These are phyloP conservation scores for Cyclotella choctawhatcheeana DNA, from an alignment of 108 stramenopile species.

Conservation along the genomic window DNA sequence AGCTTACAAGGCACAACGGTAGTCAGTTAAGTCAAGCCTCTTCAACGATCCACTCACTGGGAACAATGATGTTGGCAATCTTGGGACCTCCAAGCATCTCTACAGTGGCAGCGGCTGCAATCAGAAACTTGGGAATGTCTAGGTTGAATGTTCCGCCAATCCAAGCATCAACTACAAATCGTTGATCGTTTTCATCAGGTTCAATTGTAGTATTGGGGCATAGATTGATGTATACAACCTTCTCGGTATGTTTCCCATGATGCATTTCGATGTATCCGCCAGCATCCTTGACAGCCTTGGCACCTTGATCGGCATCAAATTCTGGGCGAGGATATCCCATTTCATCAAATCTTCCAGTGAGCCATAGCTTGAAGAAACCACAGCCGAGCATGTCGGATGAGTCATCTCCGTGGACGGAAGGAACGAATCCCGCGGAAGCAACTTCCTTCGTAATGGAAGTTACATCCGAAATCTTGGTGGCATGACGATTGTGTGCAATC, in stretches of 20 bases:
- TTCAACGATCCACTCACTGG: too few relatives aligned
- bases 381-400: conserved; percentile 8
- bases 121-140: conserved; percentile 30
- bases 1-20: too few relatives aligned
- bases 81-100: conserved; percentile 41
- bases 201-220: conserved; percentile 27
- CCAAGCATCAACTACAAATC: conserved; percentile 38
- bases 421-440: conserved; percentile 5
- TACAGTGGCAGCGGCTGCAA: conserved; percentile 37
- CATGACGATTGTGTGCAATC: conserved; percentile 34
- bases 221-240: conserved; percentile 35
- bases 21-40: too few relatives aligned
- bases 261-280: conserved; percentile 34
- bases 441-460: conserved; percentile 28
- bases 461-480: conserved; percentile 13
- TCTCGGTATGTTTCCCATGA: conserved; percentile 26
- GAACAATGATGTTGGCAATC: conserved; percentile 30
- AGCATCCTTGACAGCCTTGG: conserved; percentile 28
- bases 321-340: conserved; percentile 35
- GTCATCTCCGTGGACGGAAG: conserved; percentile 34
- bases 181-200: conserved; percentile 31
- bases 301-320: conserved; percentile 39
- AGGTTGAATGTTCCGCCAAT: conserved; percentile 23
- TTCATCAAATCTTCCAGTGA: conserved; percentile 30
- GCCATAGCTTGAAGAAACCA: conserved; percentile 41